These are phyloP conservation scores for Rhodotorula graminis DNA, from an alignment of 768 basidiomycete species.

Conservation along the genomic window DNA sequence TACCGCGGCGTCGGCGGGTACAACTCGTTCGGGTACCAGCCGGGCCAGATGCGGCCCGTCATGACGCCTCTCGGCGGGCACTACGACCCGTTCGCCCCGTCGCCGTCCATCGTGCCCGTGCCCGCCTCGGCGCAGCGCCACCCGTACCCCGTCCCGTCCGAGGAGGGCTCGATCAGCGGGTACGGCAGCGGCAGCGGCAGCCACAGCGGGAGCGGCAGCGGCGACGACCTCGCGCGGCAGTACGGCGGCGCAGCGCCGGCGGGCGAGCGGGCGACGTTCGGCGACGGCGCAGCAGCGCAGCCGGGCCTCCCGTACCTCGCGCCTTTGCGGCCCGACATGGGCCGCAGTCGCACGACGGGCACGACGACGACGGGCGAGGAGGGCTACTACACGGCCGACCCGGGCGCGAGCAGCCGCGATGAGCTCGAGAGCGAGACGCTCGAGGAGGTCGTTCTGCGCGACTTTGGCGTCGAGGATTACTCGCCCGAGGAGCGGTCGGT, in stretches of 20 bases:
- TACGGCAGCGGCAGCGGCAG: slow-evolving; percentile 4
- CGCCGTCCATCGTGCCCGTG: slow-evolving; percentile 23
- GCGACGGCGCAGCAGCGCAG: too few species aligned
- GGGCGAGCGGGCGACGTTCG: too few species aligned
- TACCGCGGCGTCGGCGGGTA: slow-evolving; percentile 30
- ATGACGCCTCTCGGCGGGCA: slow-evolving; percentile 6
- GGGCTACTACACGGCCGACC: slow-evolving; percentile 29
- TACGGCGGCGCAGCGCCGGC: background rate
- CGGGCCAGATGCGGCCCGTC: slow-evolving; percentile 29
- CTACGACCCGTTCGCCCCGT: slow-evolving; percentile 19
- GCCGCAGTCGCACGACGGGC: slow-evolving; percentile 14
- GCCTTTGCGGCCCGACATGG: too few species aligned
- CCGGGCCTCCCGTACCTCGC: too few species aligned
- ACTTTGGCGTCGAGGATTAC: background rate
- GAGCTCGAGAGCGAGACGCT: slow-evolving; percentile 15
- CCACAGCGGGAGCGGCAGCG: background rate
- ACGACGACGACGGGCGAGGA: slow-evolving; percentile 11
- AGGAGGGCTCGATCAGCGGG: slow-evolving; percentile 9
- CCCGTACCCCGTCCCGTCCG: slow-evolving; percentile 1
- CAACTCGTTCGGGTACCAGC: slow-evolving; percentile 25
- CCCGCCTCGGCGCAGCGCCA: slow-evolving; percentile 9
- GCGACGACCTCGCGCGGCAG: background rate
- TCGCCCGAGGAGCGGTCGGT: slow-evolving; percentile 9
- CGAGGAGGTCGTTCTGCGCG: slow-evolving; percentile 3
- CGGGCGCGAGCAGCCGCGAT: slow-evolving; percentile 18